Evolutionary conservation across 768 basidiomycete species (phyloP).

Genomic region (Suillus weaverae): DNA sequence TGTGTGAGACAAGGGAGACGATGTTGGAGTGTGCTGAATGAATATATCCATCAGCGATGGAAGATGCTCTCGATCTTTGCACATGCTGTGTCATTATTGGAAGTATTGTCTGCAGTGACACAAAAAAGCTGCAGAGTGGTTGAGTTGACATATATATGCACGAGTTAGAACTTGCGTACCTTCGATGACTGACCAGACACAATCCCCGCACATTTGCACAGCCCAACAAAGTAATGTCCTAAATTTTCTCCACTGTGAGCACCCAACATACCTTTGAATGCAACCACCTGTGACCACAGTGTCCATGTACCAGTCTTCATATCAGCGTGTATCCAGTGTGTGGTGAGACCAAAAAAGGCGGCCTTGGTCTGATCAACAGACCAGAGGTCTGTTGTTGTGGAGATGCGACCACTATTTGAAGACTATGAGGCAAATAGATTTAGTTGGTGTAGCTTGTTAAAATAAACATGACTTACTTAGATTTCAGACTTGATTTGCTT

Average conservation of each 20-base stretch:
- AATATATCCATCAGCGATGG: not conserved
- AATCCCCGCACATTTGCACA: constrained; percentile 29
- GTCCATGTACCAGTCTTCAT: constrained; percentile 22
- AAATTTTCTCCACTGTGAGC: constrained; percentile 30
- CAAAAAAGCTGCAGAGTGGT: constrained; percentile 19
- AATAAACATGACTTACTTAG: constrained; percentile 10
- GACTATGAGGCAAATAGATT: constrained; percentile 3
- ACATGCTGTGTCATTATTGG: constrained; percentile 25
- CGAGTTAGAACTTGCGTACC: constrained; percentile 17
- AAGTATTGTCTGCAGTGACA: constrained; percentile 26
- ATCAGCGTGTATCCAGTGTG: constrained; percentile 23
- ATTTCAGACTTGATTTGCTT: constrained; percentile 8
- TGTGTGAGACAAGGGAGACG: constrained; percentile 31
- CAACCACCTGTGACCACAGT: constrained; percentile 22
- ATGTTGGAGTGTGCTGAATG: constrained; percentile 19
- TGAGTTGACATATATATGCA: not conserved
- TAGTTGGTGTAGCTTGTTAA: constrained; percentile 4
- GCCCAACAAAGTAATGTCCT: constrained; percentile 23
- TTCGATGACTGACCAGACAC: constrained; percentile 16
- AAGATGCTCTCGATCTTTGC: constrained; percentile 18
- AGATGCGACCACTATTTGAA: constrained; percentile 12
- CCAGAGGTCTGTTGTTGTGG: constrained; percentile 18
- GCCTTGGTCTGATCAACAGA: constrained; percentile 21
- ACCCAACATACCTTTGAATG: constrained; percentile 22
- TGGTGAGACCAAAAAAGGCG: constrained; percentile 21